These are phyloP conservation scores for Papiliotrema flavescens DNA, from an alignment of 1,284 basidiomycete genomes.

Conservation along the genomic window DNA sequence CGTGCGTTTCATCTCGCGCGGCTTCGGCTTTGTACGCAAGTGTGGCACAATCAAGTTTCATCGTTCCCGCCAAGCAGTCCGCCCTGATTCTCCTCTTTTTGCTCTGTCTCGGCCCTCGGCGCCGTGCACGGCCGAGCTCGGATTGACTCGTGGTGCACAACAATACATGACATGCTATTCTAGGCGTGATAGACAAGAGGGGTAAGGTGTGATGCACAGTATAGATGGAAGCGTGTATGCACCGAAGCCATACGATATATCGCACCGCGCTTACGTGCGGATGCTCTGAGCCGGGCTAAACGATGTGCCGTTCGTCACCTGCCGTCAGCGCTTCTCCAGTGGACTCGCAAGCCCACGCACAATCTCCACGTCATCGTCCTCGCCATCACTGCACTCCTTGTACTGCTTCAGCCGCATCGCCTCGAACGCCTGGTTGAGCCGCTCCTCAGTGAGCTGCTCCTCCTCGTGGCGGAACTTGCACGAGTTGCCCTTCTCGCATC, in stretches of 20 bases:
- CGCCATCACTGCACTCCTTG: constrained; percentile 16
- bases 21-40: not conserved
- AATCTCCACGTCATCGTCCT: constrained; percentile 32
- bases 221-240: too few species aligned
- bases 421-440: constrained; percentile 14
- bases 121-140: too few species aligned
- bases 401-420: constrained; percentile 3
- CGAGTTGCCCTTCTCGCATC: constrained; percentile 9
- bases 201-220: too few species aligned
- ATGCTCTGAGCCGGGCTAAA: not conserved
- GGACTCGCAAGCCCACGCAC: constrained; percentile 12
- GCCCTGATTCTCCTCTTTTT: too few species aligned
- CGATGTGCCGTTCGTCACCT: constrained; percentile 2
- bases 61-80: too few species aligned
- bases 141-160: too few species aligned
- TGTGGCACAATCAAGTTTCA: too few species aligned
- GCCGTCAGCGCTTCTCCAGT: not conserved
- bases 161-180: too few species aligned
- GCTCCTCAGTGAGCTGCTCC: constrained; percentile 21
- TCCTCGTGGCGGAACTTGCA: constrained; percentile 13
- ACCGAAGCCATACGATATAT: too few species aligned
- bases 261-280: not conserved
- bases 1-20: not conserved
- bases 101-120: too few species aligned
- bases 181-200: too few species aligned